Conservation (phyloP, 2,329 filamentous ascomycete genomes). For the Beauveria bassiana region DNA sequence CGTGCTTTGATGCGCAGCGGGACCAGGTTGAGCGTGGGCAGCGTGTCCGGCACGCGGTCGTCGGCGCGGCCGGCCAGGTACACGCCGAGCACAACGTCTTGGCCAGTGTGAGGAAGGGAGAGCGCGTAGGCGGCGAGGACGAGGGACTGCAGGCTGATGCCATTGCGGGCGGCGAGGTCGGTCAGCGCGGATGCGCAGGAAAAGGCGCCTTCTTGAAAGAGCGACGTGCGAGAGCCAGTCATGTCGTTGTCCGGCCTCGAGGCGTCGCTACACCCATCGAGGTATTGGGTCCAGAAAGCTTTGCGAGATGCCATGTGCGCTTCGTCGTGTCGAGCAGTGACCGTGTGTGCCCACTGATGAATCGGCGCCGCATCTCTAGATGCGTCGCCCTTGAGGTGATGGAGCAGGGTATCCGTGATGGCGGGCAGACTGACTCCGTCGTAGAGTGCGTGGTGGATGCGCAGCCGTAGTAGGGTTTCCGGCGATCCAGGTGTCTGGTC, state of each 20-base stretch:
- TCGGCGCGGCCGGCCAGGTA: slow-evolving; percentile 72
- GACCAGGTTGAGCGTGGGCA: slow-evolving; percentile 73
- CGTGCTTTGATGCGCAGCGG: slow-evolving; percentile 52
- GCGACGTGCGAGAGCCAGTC: slow-evolving; percentile 25
- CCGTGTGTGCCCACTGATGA: slow-evolving; percentile 29
- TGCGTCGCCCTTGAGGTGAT: slow-evolving; percentile 14
- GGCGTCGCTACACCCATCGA: slow-evolving; percentile 16
- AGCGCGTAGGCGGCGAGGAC: slow-evolving; percentile 33
- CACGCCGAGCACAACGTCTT: slow-evolving; percentile 58
- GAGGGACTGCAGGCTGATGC: slow-evolving; percentile 55
- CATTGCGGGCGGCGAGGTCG: slow-evolving; percentile 35
- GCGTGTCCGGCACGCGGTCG: slow-evolving; percentile 39
- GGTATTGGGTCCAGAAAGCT: slow-evolving; percentile 36
- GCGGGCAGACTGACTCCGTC: slow-evolving; percentile 71
- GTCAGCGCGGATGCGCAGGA: background rate
- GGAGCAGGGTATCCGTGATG: slow-evolving; percentile 41
- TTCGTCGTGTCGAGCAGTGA: slow-evolving; percentile 20
- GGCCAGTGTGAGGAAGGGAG: slow-evolving; percentile 21
- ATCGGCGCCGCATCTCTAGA: background rate
- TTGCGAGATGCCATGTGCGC: slow-evolving; percentile 13
- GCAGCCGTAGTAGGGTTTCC: slow-evolving; percentile 37
- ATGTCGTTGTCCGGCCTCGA: slow-evolving; percentile 16
- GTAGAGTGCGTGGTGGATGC: slow-evolving; percentile 81
- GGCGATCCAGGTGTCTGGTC: background rate
- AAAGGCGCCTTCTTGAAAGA: background rate